Base-by-base conservation (phyloP, 495 filamentous ascomycete genomes). In the Neurospora pannonica region DNA sequence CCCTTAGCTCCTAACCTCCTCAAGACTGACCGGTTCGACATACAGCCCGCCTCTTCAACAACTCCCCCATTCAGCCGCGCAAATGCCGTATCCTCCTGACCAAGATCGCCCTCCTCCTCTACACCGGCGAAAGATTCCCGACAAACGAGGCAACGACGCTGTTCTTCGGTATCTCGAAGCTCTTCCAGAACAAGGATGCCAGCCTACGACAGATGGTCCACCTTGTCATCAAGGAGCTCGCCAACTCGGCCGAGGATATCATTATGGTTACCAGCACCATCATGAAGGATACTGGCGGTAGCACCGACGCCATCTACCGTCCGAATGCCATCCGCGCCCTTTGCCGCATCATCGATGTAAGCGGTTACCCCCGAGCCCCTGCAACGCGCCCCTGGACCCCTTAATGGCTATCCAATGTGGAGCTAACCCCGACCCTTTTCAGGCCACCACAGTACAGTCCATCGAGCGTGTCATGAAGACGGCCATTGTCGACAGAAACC, bases 201-300 rank as follows among this genome's bases (percentile, higher is more conserved):
- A 94, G 93, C 76, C 88, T 99, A 83, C 94, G 96, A 78, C 96
- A 99, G 86, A 98, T 98, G 95, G 95, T 99, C 42, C 97, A 98
- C 85, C 88, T 99, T 38, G 91, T 97, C 77, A 91, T 99, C 86
- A 98, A 97, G 88, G 96, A 99, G 88, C 87, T 99, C 77, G 93
- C 95, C 75, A 88, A 90, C 80, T 97, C 94, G n/a, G 95, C 97
- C 38, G 95, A 98, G 84, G 96, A 99, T 88, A 95, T 97, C 74
- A 99, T 99, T 77, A 98, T 99, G 96, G 95, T 97, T 71, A 99
- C 96, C 31, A 95, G 93, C 84, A 97, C 94, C 78, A 97, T 99
- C 76, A 99, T 99, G 95, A 99, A 99, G 86, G 96, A 99, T 81
- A 97, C 95, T 8, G 94, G 94, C 72, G 94, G 96, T 77, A 94